phyloP scores from a whole-genome alignment of 2,329 filamentous ascomycete genomes.

The Pseudocercospora fuligena region DNA sequence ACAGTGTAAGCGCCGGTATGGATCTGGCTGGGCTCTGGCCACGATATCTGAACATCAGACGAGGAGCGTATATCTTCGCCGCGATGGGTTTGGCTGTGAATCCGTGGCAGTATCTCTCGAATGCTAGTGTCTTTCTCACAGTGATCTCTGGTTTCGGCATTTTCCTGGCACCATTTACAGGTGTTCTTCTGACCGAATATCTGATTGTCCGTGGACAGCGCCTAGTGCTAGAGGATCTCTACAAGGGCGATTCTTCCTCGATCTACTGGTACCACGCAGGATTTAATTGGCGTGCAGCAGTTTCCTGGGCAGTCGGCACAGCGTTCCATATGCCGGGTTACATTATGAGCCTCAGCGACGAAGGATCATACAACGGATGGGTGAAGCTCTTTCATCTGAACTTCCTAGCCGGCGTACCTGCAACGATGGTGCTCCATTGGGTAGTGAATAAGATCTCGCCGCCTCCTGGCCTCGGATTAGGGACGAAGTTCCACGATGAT shows the following conservation, averaged over 20 bases:
- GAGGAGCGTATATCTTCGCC: constrained; percentile 6
- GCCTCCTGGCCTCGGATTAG: constrained; percentile 35
- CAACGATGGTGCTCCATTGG: constrained; percentile 31
- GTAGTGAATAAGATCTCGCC: constrained; percentile 38
- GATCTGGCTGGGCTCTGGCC: constrained; percentile 11
- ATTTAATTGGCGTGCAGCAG: constrained; percentile 9
- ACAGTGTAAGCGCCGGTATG: constrained; percentile 2
- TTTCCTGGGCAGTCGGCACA: constrained; percentile 5
- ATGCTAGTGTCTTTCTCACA: constrained; percentile 2
- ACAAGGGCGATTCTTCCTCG: background rate
- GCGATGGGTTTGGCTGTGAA: constrained; percentile 1
- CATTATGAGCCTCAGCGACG: constrained; percentile 8
- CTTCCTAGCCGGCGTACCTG: constrained; percentile 43
- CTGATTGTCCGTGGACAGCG: background rate
- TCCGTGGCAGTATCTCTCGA: constrained; percentile 11
- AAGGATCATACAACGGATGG: constrained; percentile 8
- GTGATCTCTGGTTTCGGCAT: constrained; percentile 9
- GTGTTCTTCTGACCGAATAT: constrained; percentile 6
- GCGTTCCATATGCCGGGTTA: constrained; percentile 7
- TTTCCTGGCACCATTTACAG: constrained; percentile 9
- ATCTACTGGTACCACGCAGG: constrained; percentile 9
- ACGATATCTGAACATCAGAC: constrained; percentile 7
- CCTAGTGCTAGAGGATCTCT: constrained; percentile 5
- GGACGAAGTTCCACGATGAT: constrained; percentile 11
- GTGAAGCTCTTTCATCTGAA: constrained; percentile 42